Conservation (phyloP, 2,329 filamentous ascomycete species). For the Penicillium sp. region DNA sequence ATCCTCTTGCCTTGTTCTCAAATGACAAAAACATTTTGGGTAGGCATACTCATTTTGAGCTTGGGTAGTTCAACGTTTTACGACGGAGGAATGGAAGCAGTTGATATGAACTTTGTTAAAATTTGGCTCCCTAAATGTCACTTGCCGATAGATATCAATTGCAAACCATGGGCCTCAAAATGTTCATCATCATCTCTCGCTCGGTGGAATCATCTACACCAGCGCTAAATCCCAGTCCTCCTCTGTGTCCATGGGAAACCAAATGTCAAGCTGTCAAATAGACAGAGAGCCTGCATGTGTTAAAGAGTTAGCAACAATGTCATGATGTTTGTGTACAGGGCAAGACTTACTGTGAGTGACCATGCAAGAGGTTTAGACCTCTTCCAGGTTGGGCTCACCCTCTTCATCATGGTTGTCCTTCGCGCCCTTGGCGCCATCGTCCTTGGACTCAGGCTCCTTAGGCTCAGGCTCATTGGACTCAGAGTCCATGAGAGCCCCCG, state of each 20-base stretch:
- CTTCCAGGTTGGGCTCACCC: background rate
- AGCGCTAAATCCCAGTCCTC: background rate
- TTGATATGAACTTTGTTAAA: background rate
- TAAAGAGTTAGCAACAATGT: background rate
- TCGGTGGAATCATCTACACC: background rate
- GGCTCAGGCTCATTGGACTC: background rate
- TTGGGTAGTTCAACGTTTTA: background rate
- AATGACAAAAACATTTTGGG: too few relatives aligned
- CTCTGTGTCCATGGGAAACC: background rate
- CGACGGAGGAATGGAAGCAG: background rate
- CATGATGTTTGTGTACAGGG: background rate
- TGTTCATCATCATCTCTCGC: background rate
- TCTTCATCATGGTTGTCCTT: background rate
- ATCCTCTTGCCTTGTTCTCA: too few relatives aligned
- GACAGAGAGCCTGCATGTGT: background rate
- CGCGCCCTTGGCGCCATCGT: background rate
- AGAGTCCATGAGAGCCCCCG: background rate
- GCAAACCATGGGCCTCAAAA: background rate
- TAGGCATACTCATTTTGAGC: background rate
- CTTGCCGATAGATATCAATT: background rate
- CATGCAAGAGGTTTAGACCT: background rate
- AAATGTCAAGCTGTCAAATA: background rate
- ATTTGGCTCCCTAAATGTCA: background rate
- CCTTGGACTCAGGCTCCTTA: background rate
- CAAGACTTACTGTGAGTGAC: background rate